Evolutionary conservation across 1,139 yeast species (phyloP), one percentile per base, ranked within the genome.

Genomic region (Suhomyces wounanorum): DNA sequence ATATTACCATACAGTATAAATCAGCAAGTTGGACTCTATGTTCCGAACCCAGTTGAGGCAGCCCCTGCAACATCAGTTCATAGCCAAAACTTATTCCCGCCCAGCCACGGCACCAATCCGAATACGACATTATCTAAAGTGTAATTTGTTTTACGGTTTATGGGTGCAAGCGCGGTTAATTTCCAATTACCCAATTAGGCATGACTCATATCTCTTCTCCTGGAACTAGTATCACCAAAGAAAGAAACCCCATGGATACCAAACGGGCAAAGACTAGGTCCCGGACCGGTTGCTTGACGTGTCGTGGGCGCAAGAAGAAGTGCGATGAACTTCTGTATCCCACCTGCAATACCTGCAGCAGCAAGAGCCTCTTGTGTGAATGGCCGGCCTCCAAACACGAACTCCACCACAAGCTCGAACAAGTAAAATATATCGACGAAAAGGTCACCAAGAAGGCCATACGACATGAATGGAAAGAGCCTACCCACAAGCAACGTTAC

Each of bases 261-360:
- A 43, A 33, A 44, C 49, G 50, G 46, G 52, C 47, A 43, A 53
- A 53, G 48, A 51, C 56, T 18, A 52, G 77, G 53, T 71, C 76
- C 11, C 61, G 73, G 36, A 69, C 72, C 2, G 78, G 78, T n/a
- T 73, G 78, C 49, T 59, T 67, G 35, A 72, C 78, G 6, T 73
- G 78, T 54, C 68, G 77, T 31, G 62, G 60, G 52, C 66, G 75
- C n/a, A 69, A 67, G 59, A 73, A 69, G 61, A 73, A 72, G 55
- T 73, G 78, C 59, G 78, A 73, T 59, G 78, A 73, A 58, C 55
- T 56, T 23, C 67, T 65, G 63, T 73, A 66, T 51, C 78, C 78
- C 4, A 51, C 49, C 7, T 73, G 78, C 59, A 58, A 58, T 35
- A 69, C 68, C 51, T 73, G 78, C 55, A 54, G 57, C 43, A 42